phyloP scores from a whole-genome alignment of 345 rosid species.

The Lumnitzera racemosa region DNA sequence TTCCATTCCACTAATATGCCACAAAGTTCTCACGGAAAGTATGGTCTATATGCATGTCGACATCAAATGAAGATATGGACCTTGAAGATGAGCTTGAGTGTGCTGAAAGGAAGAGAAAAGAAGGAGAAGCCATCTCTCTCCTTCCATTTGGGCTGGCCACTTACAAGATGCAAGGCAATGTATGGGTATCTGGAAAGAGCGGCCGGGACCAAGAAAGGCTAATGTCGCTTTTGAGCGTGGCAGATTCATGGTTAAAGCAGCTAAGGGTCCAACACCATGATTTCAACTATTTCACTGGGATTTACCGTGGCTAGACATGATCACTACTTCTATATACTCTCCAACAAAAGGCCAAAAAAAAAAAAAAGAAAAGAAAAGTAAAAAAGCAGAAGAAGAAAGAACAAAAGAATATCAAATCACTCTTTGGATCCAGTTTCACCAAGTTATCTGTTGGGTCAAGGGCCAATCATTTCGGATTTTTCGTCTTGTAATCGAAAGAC shows the following conservation, averaged over 20 bases:
- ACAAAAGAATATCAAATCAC: too few species aligned
- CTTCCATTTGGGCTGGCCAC: constrained; percentile 44
- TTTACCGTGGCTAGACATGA: constrained; percentile 10
- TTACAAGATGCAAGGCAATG: constrained; percentile 50
- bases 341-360: too few species aligned
- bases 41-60: neutral
- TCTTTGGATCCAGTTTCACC: too few species aligned
- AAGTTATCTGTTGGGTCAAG: too few species aligned
- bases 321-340: neutral
- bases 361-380: too few species aligned
- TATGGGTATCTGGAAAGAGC: constrained; percentile 36
- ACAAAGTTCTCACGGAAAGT: too few species aligned
- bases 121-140: constrained; percentile 32
- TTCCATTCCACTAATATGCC: too few species aligned
- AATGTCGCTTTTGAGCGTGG: constrained; percentile 35
- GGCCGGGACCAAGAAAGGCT: constrained; percentile 42
- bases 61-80: constrained; percentile 26
- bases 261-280: constrained; percentile 49
- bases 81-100: constrained; percentile 24
- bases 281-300: constrained; percentile 39
- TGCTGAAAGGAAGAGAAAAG: constrained; percentile 23
- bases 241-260: constrained; percentile 55
- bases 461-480: too few species aligned
- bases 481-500: too few species aligned
- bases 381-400: too few species aligned